phyloP scores from a whole-genome alignment of 192 early-diverging fungal species.

The Coemansia sp. region DNA sequence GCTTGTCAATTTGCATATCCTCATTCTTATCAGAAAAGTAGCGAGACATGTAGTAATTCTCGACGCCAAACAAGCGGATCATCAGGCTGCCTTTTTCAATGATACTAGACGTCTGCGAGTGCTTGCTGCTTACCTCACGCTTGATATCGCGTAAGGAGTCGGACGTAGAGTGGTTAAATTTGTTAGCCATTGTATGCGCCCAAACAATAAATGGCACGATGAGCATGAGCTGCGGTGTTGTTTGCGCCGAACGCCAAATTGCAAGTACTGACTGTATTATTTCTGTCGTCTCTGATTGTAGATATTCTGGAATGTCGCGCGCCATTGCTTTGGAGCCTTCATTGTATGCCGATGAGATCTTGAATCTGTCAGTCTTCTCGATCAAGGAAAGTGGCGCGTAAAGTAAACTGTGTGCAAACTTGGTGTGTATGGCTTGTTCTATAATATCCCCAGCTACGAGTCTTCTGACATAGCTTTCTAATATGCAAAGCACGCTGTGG shows the following conservation, averaged over 20 bases:
- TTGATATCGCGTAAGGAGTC: background rate
- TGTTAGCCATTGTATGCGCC: background rate
- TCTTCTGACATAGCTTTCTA: background rate
- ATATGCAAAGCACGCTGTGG: background rate
- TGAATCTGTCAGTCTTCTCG: conserved; percentile 9
- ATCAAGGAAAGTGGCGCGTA: conserved; percentile 2
- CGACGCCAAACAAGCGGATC: conserved; percentile 68
- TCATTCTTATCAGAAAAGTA: conserved; percentile 64
- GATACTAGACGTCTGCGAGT: conserved; percentile 11
- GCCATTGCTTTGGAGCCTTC: background rate
- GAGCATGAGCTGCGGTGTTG: conserved; percentile 24
- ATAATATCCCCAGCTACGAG: background rate
- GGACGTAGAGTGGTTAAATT: background rate
- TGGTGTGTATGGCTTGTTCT: background rate
- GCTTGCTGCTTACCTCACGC: background rate
- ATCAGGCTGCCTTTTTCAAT: conserved; percentile 64
- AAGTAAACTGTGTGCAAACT: conserved; percentile 1
- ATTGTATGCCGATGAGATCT: background rate
- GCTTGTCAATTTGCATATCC: conserved; percentile 58
- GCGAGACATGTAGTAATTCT: conserved; percentile 57
- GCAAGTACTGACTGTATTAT: background rate
- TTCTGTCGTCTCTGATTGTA: background rate
- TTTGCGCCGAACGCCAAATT: background rate
- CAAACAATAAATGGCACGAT: conserved; percentile 16
- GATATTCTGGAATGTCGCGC: background rate